Percentiles rank a stretch among this genome's conserved stretches.
These are phyloP conservation scores for Aquilaria agallochum DNA, from an alignment of 441 rosid species.

Conservation along the genomic window DNA sequence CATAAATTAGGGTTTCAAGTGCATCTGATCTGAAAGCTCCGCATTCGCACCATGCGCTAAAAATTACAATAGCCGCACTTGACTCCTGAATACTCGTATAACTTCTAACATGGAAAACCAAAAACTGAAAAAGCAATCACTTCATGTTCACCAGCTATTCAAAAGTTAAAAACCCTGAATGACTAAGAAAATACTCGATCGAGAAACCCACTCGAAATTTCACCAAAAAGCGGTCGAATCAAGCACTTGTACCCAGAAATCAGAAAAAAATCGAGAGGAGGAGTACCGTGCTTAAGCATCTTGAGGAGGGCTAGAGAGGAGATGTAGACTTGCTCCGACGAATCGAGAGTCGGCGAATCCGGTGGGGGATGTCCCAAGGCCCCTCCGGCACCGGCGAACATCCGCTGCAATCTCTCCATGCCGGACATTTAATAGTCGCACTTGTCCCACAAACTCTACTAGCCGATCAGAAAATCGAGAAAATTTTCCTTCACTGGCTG, in stretches of 20 bases:
- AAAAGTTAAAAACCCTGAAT: too few species aligned
- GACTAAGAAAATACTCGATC: too few species aligned
- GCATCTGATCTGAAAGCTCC: too few species aligned
- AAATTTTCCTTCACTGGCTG: conserved; percentile 10
- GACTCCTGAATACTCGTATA: too few species aligned
- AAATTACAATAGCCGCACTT: too few species aligned
- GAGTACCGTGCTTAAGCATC: conserved; percentile 78
- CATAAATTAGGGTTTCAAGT: too few species aligned
- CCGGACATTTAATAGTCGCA: conserved; percentile 25
- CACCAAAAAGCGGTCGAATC: background rate
- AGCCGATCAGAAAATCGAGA: conserved; percentile 8
- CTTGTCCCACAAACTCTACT: conserved; percentile 1
- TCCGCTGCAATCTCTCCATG: conserved; percentile 79
- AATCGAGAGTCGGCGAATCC: conserved; percentile 76
- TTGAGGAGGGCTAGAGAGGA: conserved; percentile 89
- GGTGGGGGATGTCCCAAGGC: conserved; percentile 82
- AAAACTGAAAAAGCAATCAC: background rate
- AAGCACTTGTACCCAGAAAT: background rate
- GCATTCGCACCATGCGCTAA: too few species aligned
- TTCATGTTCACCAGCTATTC: too few species aligned
- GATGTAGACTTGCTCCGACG: conserved; percentile 88
- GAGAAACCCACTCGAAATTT: too few species aligned
- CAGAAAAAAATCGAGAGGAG: background rate
- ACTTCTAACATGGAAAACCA: too few species aligned
- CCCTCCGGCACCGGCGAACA: conserved; percentile 86